Evolutionary conservation across 805 yeast species (phyloP).

Genomic region (Yarrowia deformans): DNA sequence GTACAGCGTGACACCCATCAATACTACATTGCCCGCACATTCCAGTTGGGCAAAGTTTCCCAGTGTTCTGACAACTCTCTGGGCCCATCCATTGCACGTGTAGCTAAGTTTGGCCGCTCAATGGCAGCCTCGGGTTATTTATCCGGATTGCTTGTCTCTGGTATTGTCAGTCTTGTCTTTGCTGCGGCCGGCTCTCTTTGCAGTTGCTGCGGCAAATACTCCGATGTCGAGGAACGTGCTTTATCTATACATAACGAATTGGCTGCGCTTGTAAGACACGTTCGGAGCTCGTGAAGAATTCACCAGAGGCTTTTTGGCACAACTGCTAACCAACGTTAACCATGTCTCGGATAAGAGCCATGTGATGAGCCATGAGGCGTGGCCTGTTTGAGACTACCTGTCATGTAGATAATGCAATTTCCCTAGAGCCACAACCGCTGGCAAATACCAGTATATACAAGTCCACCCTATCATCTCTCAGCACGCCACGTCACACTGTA

Average conservation of each 20-base stretch:
- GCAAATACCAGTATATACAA: too few relatives aligned
- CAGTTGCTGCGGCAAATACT: not conserved
- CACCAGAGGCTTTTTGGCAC: constrained; percentile 17
- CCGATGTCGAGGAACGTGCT: too few relatives aligned
- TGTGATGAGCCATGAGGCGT: constrained; percentile 10
- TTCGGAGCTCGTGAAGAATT: constrained; percentile 13
- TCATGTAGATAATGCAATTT: too few relatives aligned
- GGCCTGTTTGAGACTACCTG: too few relatives aligned
- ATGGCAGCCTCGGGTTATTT: not conserved
- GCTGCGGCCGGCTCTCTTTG: not conserved
- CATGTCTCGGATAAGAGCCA: constrained; percentile 31
- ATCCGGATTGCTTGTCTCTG: constrained; percentile 12
- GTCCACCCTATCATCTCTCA: too few relatives aligned
- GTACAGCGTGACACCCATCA: too few relatives aligned
- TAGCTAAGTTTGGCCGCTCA: constrained; percentile 7
- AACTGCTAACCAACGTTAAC: constrained; percentile 18
- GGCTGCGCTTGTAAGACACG: constrained; percentile 6
- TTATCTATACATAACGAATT: too few relatives aligned
- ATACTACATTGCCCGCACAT: too few relatives aligned
- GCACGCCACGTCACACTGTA: constrained; percentile 7
- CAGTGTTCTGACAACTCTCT: constrained; percentile 5
- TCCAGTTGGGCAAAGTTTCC: not conserved
- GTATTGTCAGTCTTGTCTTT: not conserved
- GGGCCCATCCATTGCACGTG: constrained; percentile 20
- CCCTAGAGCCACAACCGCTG: too few relatives aligned